A percentile compares a stretch with the other conserved stretches of the same genome.
phyloP scores from a whole-genome alignment of 192 early-diverging fungal genomes.

The Coemansia sp. region DNA sequence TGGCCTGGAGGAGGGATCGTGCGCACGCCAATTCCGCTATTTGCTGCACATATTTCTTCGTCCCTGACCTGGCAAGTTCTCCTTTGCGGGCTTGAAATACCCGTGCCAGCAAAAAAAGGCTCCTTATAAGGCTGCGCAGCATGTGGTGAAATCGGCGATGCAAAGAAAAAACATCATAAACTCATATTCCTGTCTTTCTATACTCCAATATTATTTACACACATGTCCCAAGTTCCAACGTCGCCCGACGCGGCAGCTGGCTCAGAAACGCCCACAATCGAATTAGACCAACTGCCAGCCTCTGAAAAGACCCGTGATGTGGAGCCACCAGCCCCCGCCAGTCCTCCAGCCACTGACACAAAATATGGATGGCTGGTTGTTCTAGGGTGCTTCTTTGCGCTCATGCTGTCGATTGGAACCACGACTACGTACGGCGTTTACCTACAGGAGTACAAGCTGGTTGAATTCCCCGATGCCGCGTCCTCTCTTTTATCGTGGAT shows the following conservation, averaged over 20 bases:
- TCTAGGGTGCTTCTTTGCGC: conserved; percentile 19
- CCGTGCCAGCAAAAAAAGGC: neutral
- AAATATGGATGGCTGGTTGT: conserved; percentile 36
- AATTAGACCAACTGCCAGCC: neutral
- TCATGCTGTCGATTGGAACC: conserved; percentile 33
- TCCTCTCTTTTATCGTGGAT: conserved; percentile 40
- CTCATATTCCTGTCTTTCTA: neutral
- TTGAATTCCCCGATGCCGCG: conserved; percentile 24
- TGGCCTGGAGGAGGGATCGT: neutral
- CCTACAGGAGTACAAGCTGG: conserved; percentile 26
- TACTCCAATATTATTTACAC: neutral
- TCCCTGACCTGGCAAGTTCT: neutral
- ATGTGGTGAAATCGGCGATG: neutral
- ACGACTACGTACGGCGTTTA: conserved; percentile 31
- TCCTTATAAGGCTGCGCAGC: neutral
- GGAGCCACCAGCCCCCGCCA: neutral
- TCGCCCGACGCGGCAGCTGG: neutral
- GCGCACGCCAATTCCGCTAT: conserved; percentile 1
- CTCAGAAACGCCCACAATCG: conserved; percentile 10
- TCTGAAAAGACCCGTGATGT: neutral
- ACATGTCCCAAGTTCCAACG: neutral
- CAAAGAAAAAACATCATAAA: neutral
- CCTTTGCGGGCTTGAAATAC: neutral
- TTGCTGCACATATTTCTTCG: neutral
- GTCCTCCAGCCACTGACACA: conserved; percentile 11